Evolutionary conservation across 192 early-diverging fungal genomes (phyloP), one percentile per base, ranked within the genome.

Genomic region (Coemansia sp.): DNA sequence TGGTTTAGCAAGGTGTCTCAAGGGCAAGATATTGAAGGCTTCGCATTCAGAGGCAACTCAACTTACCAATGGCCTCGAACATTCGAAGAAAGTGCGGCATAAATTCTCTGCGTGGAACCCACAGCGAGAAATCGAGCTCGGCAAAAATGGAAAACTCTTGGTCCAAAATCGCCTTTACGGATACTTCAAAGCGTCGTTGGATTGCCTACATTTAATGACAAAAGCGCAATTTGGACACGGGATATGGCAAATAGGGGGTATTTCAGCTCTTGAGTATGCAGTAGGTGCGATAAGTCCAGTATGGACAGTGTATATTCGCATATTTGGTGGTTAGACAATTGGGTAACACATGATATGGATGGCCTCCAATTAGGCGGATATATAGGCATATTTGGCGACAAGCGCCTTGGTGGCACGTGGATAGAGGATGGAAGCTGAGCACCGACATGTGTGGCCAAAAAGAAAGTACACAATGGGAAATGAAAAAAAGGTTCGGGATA

Each of bases 81-180:
- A 97, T 92, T 52, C 92, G 89, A 66, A 94, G 88, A 66, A 99
- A 90, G 75, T 99, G 97, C 1, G 97, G 96, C 88, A 95, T 89
- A 43, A 98, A 90, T 79, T 97, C 95, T 71, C 89, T 87, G 22
- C 87, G 75, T 1, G 97, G 93, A 18, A 97, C 72, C 83, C 92
- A 97, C 18, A 99, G 80, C 20, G 88, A 92, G 75, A 99, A 99
- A 24, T 95, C 95, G 38, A 99, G 88, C 50, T 91, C 86, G 1
- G 94, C 88, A 88, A 95, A 99, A 3, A 96, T 92, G 34, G 89
- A 73, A 84, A 98, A 98, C 81, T 99, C 97, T 66, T 95, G 89
- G 36, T 94, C 88, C 62, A 89, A 86, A 27, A 99, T 89, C 22
- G 94, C 90, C 66, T 93, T 92, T 24, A 86, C 67, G 16, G 91